Conservation (phyloP, 2,329 filamentous ascomycete species). For the Botrytis porri region DNA sequence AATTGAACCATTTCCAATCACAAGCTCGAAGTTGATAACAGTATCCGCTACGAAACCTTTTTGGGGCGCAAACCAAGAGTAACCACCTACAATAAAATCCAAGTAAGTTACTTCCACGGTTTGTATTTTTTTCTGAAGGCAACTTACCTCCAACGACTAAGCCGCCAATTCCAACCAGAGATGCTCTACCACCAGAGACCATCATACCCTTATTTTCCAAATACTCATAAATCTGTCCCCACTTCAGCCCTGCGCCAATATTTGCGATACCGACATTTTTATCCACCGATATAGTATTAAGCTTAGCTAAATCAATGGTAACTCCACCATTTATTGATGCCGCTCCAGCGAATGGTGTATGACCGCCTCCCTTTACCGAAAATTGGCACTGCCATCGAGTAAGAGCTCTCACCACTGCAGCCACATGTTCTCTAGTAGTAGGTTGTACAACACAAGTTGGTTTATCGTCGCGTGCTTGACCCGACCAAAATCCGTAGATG, state of each 20-base stretch:
- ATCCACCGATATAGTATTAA: not conserved
- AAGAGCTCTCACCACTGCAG: not conserved
- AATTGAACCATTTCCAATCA: not conserved
- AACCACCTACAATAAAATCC: not conserved
- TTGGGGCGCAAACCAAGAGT: slow-evolving; percentile 1
- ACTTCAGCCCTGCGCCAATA: not conserved
- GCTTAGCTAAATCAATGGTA: not conserved
- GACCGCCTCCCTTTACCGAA: not conserved
- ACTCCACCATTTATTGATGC: not conserved
- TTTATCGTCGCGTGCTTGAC: slow-evolving; percentile 1
- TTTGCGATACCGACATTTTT: not conserved
- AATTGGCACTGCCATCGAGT: too few species aligned
- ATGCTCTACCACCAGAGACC: not conserved
- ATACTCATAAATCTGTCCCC: not conserved
- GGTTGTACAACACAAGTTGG: not conserved
- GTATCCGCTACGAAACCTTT: not conserved
- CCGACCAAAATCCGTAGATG: not conserved
- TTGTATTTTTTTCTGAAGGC: not conserved
- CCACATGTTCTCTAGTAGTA: not conserved
- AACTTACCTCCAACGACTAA: not conserved
- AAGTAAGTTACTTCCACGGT: not conserved
- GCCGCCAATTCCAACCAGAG: not conserved
- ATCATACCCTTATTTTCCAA: not conserved
- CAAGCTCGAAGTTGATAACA: not conserved
- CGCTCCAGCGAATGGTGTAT: not conserved